Evolutionary conservation across 768 basidiomycete species (phyloP).

Genomic region (Boletus reticuloceps): DNA sequence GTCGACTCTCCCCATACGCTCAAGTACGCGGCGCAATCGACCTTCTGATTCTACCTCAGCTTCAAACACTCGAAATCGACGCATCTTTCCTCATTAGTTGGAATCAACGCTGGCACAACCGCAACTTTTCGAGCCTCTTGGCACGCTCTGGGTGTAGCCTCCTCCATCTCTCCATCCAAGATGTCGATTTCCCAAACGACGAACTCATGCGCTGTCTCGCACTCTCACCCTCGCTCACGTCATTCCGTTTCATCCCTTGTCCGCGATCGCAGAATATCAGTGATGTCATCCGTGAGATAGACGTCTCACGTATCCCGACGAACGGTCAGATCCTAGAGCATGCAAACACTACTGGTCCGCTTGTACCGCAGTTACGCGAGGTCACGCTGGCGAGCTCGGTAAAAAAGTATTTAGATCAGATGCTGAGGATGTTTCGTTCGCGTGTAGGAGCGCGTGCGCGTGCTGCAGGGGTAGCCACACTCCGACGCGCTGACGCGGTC

Average conservation of each 20-base stretch:
- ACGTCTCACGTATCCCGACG: not conserved
- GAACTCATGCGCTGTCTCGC: slow-evolving; percentile 20
- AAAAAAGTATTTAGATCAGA: slow-evolving; percentile 4
- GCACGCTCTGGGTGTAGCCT: slow-evolving; percentile 12
- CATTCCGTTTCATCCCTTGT: slow-evolving; percentile 14
- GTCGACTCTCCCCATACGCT: slow-evolving; percentile 3
- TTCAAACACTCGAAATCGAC: slow-evolving; percentile 20
- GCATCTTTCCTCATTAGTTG: not conserved
- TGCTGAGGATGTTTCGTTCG: slow-evolving; percentile 9
- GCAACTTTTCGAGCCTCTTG: slow-evolving; percentile 15
- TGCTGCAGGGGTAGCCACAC: not conserved
- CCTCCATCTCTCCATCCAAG: slow-evolving; percentile 9
- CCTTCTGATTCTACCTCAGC: slow-evolving; percentile 16
- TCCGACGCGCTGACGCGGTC: slow-evolving; percentile 6
- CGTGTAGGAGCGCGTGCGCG: slow-evolving; percentile 2
- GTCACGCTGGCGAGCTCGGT: slow-evolving; percentile 17
- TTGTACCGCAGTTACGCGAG: slow-evolving; percentile 11
- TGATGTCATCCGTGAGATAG: slow-evolving; percentile 7
- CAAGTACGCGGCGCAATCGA: slow-evolving; percentile 4
- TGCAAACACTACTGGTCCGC: not conserved
- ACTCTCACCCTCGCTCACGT: slow-evolving; percentile 7
- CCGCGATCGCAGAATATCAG: slow-evolving; percentile 15
- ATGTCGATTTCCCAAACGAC: slow-evolving; percentile 14
- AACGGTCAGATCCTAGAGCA: not conserved
- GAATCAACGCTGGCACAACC: slow-evolving; percentile 5